Evolutionary conservation across 2,329 filamentous ascomycete species (phyloP), one percentile per base, ranked within the genome.

Genomic region (Penicillium thymicola): DNA sequence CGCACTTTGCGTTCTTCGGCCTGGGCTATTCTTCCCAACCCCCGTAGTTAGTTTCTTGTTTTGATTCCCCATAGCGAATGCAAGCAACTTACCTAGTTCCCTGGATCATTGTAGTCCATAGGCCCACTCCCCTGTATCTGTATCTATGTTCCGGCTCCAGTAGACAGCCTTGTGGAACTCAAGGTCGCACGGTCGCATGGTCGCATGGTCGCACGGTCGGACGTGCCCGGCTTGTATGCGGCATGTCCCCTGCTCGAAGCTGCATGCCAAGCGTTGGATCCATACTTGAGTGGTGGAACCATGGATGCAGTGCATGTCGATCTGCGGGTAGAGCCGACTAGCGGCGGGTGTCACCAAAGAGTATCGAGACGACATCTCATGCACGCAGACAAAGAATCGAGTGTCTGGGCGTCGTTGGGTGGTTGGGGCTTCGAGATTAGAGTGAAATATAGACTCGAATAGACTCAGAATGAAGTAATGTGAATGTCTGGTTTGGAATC

Each of bases 341-440:
- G 53, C 34, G 34, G n/a, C 53, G 45, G 36, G 16, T 51, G 21
- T 43, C 5, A 42, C 23, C 45, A 46, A 50, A 54, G 55, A 46
- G 28, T 49, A 54, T 57, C 51, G 37, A 48, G 40, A 57, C 55
- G 34, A 55, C 55, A 54, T 41, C 44, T 57, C 45, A 38, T 54
- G 25, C 27, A 40, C 8, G 4, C 5, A 27, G 21, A 55, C 41
- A 52, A 51, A 55, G 53, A 40, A 11, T 2, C 11, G 41, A 23
- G 47, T 16, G 9, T 42, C 27, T 25, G 9, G 3, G 11, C 16
- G 9, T 38, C 27, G 7, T 5, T 34, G 30, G 10, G 13, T 16
- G 9, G 16, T 45, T n/a, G 10, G 5, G 4, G 5, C 16, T 21
- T 52, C 21, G 27, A 40, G 25, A n/a, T n/a, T 14, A 34, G 45